These are phyloP conservation scores for Calonectria leucothoes DNA, from an alignment of 2,329 filamentous ascomycete genomes.

Conservation along the genomic window DNA sequence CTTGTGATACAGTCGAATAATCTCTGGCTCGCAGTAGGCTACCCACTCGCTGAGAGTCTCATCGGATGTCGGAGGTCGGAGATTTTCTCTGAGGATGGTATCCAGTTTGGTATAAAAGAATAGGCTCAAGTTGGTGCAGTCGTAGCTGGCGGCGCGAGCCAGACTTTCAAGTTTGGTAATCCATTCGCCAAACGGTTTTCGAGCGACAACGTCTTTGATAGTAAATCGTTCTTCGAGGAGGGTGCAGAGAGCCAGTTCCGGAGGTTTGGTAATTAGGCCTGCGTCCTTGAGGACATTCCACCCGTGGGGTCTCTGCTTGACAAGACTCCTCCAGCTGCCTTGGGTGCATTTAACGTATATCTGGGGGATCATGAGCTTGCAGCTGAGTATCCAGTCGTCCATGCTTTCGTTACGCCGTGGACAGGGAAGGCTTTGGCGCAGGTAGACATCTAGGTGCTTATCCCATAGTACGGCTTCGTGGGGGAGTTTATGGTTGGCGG, in stretches of 20 bases:
- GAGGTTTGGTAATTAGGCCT: neutral
- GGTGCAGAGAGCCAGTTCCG: neutral
- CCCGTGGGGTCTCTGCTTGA: neutral
- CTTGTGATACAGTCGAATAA: neutral
- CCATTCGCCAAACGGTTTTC: neutral
- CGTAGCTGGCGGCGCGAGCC: neutral
- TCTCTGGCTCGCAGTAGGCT: neutral
- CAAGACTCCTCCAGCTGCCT: neutral
- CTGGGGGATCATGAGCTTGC: neutral
- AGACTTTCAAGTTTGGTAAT: neutral
- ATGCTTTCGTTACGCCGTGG: neutral
- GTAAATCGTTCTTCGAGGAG: neutral
- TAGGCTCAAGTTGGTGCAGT: neutral
- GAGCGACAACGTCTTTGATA: neutral
- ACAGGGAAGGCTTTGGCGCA: neutral
- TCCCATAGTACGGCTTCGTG: neutral
- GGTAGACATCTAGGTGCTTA: neutral
- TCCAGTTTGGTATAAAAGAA: neutral
- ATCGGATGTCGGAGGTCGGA: neutral
- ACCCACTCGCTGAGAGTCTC: neutral
- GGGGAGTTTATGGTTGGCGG: conserved; percentile 3
- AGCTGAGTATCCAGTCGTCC: neutral
- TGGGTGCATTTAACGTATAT: conserved; percentile 5
- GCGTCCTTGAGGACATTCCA: neutral
- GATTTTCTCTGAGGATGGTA: neutral